A percentile compares a stretch with the other conserved stretches of the same genome.
phyloP scores from a whole-genome alignment of 2,329 filamentous ascomycete species.

The Pseudogymnoascus sp. region DNA sequence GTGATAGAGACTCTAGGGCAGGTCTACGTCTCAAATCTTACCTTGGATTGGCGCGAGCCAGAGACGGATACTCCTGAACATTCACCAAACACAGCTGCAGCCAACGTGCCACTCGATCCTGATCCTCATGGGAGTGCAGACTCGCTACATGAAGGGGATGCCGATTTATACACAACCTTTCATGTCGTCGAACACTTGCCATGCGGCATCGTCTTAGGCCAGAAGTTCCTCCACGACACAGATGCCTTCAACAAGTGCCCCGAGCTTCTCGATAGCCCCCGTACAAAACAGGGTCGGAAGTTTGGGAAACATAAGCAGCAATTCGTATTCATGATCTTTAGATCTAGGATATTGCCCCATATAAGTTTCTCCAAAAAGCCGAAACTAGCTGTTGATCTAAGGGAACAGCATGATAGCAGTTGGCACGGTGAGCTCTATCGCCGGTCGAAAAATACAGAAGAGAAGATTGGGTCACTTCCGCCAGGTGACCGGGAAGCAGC shows the following conservation, averaged over 20 bases:
- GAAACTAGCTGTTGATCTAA: not conserved
- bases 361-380: not conserved
- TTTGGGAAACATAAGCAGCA: not conserved
- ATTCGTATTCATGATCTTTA: not conserved
- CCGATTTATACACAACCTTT: not conserved
- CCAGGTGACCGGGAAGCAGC: not conserved
- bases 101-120: not conserved
- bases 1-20: not conserved
- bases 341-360: not conserved
- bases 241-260: not conserved
- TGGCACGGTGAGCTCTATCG: not conserved
- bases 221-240: not conserved
- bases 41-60: not conserved
- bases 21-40: conserved; percentile 7
- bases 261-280: not conserved
- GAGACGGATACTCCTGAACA: not conserved
- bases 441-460: not conserved
- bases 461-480: not conserved
- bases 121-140: not conserved
- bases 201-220: not conserved
- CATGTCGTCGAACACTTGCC: not conserved
- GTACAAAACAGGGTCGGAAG: not conserved
- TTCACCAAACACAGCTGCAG: not conserved
- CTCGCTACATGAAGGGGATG: not conserved
- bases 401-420: not conserved